Conservation (phyloP, 2,329 filamentous ascomycete genomes). For the Lanzia echinophila region DNA sequence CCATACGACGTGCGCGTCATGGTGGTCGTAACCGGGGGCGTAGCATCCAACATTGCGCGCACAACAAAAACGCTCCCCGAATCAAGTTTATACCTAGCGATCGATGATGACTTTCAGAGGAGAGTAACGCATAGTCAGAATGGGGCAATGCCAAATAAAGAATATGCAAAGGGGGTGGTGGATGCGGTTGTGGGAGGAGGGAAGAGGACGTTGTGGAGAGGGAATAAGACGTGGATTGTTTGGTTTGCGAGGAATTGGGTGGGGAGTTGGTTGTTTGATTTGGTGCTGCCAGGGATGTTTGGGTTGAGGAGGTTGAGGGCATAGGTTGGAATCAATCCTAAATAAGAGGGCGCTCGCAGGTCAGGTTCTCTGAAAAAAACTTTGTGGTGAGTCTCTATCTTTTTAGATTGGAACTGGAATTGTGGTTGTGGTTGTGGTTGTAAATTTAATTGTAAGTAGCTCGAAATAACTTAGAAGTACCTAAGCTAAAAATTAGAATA, state of each 20-base stretch:
- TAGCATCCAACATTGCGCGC: constrained; percentile 19
- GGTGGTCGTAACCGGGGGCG: constrained; percentile 23
- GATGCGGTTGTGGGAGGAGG: constrained; percentile 18
- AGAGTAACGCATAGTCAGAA: constrained; percentile 22
- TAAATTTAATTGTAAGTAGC: too few relatives aligned
- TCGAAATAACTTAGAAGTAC: too few relatives aligned
- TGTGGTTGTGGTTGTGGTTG: too few relatives aligned
- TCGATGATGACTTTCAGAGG: constrained; percentile 15
- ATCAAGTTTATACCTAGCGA: constrained; percentile 20
- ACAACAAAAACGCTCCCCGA: constrained; percentile 13
- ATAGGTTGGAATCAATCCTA: constrained; percentile 5
- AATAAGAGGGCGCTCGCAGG: neutral
- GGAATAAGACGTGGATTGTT: constrained; percentile 15
- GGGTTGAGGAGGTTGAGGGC: constrained; percentile 17
- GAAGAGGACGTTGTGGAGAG: constrained; percentile 20
- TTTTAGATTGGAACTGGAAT: too few relatives aligned
- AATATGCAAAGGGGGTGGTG: constrained; percentile 25
- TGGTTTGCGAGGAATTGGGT: constrained; percentile 19
- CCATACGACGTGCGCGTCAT: constrained; percentile 25
- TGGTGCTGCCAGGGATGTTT: constrained; percentile 23
- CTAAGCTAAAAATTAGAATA: too few relatives aligned
- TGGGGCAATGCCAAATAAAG: constrained; percentile 18
- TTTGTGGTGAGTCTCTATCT: too few relatives aligned
- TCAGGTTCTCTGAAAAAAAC: too few relatives aligned
- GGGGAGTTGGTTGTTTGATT: constrained; percentile 23